These are phyloP conservation scores for Thermoascus crustaceus DNA, from an alignment of 2,329 filamentous ascomycete genomes.

Conservation along the genomic window DNA sequence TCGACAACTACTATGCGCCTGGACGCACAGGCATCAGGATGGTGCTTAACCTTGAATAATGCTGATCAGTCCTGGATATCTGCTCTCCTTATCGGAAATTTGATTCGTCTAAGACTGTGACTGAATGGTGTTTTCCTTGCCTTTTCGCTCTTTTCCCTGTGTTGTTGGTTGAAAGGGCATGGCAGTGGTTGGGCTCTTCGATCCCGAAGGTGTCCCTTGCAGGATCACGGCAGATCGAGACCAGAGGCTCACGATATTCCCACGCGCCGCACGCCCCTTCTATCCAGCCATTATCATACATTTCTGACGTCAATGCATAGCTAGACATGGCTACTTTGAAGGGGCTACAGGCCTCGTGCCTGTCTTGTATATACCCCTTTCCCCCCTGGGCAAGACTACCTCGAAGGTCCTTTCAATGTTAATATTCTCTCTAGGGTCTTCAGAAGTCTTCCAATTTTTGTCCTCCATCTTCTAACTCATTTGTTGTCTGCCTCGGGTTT, in stretches of 20 bases:
- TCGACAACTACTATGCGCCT: slow-evolving; percentile 44
- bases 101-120: no score
- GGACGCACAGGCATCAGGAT: slow-evolving; percentile 42
- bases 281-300: slow-evolving; percentile 27
- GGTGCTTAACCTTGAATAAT: slow-evolving; percentile 27
- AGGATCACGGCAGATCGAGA: slow-evolving; percentile 19
- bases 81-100: slow-evolving; percentile 10
- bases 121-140: no score
- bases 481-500: background rate
- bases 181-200: slow-evolving; percentile 17
- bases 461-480: background rate
- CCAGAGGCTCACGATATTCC: slow-evolving; percentile 20
- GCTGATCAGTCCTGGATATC: slow-evolving; percentile 8
- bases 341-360: slow-evolving; percentile 24
- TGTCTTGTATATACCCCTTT: slow-evolving; percentile 19
- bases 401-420: background rate
- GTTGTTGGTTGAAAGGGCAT: slow-evolving; percentile 13
- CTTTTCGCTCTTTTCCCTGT: slow-evolving; percentile 13
- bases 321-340: slow-evolving; percentile 30
- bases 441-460: no score
- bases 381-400: slow-evolving; percentile 20
- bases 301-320: slow-evolving; percentile 32
- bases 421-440: background rate
- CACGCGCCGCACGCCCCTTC: slow-evolving; percentile 12
- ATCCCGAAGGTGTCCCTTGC: slow-evolving; percentile 25